Percentiles rank a stretch among this genome's conserved stretches.
These are phyloP conservation scores for Zhuliangozyma parablackwelliae DNA, from an alignment of 1,139 yeast genomes.

Conservation along the genomic window DNA sequence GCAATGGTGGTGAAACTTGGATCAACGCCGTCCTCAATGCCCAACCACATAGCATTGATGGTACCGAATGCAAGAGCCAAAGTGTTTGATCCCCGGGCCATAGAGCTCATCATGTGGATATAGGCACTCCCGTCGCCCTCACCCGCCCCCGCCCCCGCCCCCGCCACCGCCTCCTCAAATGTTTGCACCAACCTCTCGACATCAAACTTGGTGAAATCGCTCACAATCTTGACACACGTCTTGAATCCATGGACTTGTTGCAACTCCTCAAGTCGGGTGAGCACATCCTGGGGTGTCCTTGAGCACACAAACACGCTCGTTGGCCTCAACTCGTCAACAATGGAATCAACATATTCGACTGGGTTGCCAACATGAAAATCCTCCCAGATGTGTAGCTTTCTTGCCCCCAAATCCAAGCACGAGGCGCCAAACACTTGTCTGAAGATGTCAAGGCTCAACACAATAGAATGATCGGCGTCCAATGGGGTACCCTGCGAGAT, in stretches of 20 bases:
- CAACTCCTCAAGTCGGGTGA: conserved; percentile 3
- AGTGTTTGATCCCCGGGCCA: neutral
- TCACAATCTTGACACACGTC: conserved; percentile 6
- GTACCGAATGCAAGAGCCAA: conserved; percentile 5
- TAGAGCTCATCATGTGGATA: no score
- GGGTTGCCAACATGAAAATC: conserved; percentile 8
- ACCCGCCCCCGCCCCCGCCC: neutral
- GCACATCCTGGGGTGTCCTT: conserved; percentile 4
- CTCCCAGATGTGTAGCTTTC: conserved; percentile 6
- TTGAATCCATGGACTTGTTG: conserved; percentile 1
- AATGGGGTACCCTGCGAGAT: no score
- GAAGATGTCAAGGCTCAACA: conserved; percentile 7
- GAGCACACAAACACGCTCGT: conserved; percentile 7
- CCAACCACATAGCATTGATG: conserved; percentile 7
- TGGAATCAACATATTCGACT: conserved; percentile 6
- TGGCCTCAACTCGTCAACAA: conserved; percentile 10
- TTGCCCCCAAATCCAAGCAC: conserved; percentile 5
- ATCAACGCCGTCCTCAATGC: conserved; percentile 4
- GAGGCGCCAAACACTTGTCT: conserved; percentile 7
- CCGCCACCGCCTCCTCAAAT: neutral
- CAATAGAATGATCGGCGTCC: conserved; percentile 1
- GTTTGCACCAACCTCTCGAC: conserved; percentile 2
- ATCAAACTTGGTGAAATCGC: conserved; percentile 8
- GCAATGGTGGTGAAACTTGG: conserved; percentile 1
- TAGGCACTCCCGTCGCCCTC: no score